Conservation (phyloP, 75 land plant species). For the Pinus tabuliformis region DNA sequence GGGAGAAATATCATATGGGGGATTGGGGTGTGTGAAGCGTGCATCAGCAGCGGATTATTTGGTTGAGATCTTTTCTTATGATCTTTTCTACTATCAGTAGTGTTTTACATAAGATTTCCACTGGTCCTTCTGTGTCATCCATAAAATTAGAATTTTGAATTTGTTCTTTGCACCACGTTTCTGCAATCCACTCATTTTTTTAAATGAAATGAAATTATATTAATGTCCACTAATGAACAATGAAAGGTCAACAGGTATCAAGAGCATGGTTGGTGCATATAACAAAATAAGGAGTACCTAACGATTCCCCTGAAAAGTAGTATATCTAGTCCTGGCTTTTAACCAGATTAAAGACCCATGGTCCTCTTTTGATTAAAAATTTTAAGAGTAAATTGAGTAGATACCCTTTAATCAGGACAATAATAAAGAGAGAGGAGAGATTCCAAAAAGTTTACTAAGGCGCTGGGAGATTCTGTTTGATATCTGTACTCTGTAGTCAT, state of each 20-base stretch:
- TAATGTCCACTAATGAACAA: no score
- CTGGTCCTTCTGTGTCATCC: background rate
- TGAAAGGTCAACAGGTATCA: no score
- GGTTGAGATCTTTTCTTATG: constrained; percentile 26
- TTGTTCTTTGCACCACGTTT: background rate
- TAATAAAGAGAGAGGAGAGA: background rate
- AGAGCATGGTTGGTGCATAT: no score
- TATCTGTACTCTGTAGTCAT: background rate
- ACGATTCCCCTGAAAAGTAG: no score
- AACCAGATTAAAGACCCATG: background rate
- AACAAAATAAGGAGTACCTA: no score
- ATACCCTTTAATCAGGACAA: background rate
- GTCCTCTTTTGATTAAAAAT: background rate
- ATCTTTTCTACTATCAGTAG: background rate
- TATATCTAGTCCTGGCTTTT: background rate
- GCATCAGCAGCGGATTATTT: constrained; percentile 83
- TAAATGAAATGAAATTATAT: background rate
- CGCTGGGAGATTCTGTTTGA: background rate
- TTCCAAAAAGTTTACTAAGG: background rate
- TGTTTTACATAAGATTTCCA: background rate
- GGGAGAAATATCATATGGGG: constrained; percentile 99
- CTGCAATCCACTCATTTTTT: background rate
- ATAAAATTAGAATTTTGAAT: background rate
- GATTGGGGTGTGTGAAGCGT: constrained; percentile 59
- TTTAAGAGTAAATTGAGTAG: background rate